A percentile compares a stretch with the other conserved stretches of the same genome.
phyloP scores from a whole-genome alignment of 2,329 filamentous ascomycete genomes.

The Penicillium sp. region DNA sequence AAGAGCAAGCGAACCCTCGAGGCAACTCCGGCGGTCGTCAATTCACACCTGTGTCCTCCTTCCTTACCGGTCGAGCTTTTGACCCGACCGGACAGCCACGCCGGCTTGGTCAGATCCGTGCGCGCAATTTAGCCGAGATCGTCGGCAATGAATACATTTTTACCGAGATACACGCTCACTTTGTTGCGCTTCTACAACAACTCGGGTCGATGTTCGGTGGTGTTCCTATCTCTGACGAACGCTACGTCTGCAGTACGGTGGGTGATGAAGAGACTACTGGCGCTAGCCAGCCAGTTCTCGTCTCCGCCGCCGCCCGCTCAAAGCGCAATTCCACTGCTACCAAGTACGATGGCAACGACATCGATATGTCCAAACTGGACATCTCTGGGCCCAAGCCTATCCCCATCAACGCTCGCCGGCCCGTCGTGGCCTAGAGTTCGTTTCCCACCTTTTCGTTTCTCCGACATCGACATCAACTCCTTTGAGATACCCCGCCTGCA shows the following conservation, averaged over 20 bases:
- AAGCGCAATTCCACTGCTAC: constrained; percentile 17
- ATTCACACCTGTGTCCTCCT: constrained; percentile 59
- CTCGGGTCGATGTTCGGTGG: constrained; percentile 49
- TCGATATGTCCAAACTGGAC: constrained; percentile 35
- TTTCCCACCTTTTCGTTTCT: neutral
- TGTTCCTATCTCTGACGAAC: constrained; percentile 43
- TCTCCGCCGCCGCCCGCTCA: constrained; percentile 20
- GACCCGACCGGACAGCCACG: constrained; percentile 58
- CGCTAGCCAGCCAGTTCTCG: constrained; percentile 25
- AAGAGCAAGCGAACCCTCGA: constrained; percentile 34
- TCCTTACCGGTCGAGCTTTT: constrained; percentile 56
- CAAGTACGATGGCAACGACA: constrained; percentile 30
- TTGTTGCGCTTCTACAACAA: constrained; percentile 52
- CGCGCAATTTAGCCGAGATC: constrained; percentile 59
- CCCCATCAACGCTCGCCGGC: constrained; percentile 36
- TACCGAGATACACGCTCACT: constrained; percentile 56
- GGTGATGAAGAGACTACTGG: constrained; percentile 27
- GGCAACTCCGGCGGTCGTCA: constrained; percentile 36
- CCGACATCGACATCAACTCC: neutral
- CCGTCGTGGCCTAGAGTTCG: constrained; percentile 34
- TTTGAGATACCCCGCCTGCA: constrained; percentile 15
- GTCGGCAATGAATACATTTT: constrained; percentile 61
- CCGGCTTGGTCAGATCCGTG: constrained; percentile 53
- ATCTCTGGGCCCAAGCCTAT: constrained; percentile 39
- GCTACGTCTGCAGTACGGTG: constrained; percentile 42